phyloP scores from a whole-genome alignment of 768 basidiomycete genomes.

The Cubamyces lactineus region DNA sequence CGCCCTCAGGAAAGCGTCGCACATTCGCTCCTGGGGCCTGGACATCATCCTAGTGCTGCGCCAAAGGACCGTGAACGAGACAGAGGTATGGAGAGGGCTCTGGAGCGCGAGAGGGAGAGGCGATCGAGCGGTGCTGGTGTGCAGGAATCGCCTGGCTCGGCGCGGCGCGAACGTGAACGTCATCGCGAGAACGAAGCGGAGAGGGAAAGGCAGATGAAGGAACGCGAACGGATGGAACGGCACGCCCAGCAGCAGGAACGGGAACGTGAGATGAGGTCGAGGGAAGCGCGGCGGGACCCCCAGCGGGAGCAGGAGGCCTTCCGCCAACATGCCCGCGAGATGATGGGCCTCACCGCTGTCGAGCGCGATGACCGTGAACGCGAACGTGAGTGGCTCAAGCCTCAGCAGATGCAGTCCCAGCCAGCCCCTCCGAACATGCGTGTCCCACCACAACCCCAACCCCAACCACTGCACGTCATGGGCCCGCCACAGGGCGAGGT shows the following conservation, averaged over 20 bases:
- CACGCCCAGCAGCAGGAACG: slow-evolving; percentile 26
- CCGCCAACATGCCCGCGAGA: slow-evolving; percentile 17
- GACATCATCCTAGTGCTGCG: slow-evolving; percentile 15
- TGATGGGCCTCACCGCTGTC: slow-evolving; percentile 13
- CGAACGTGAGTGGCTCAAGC: slow-evolving; percentile 26
- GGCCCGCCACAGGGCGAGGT: slow-evolving; percentile 20
- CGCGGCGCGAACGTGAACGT: slow-evolving; percentile 27
- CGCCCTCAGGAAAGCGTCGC: slow-evolving; percentile 16
- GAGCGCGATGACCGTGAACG: slow-evolving; percentile 32
- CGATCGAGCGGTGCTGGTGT: slow-evolving; percentile 22
- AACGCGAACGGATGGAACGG: slow-evolving; percentile 12
- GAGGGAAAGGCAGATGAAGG: slow-evolving; percentile 29
- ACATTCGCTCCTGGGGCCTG: slow-evolving; percentile 24
- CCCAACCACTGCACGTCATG: slow-evolving; percentile 12
- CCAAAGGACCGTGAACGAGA: slow-evolving; percentile 24
- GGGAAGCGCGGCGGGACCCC: slow-evolving; percentile 19
- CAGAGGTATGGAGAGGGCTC: slow-evolving; percentile 28
- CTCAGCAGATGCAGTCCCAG: slow-evolving; percentile 14
- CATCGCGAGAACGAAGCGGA: slow-evolving; percentile 32
- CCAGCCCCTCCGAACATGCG: slow-evolving; percentile 8
- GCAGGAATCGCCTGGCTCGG: slow-evolving; percentile 24
- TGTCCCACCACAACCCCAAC: slow-evolving; percentile 11
- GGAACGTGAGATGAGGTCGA: slow-evolving; percentile 24
- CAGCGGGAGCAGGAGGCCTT: slow-evolving; percentile 19
- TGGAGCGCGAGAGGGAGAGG: slow-evolving; percentile 29